These are phyloP conservation scores for Anacardium occidentale DNA, from an alignment of 345 rosid genomes.

Conservation along the genomic window DNA sequence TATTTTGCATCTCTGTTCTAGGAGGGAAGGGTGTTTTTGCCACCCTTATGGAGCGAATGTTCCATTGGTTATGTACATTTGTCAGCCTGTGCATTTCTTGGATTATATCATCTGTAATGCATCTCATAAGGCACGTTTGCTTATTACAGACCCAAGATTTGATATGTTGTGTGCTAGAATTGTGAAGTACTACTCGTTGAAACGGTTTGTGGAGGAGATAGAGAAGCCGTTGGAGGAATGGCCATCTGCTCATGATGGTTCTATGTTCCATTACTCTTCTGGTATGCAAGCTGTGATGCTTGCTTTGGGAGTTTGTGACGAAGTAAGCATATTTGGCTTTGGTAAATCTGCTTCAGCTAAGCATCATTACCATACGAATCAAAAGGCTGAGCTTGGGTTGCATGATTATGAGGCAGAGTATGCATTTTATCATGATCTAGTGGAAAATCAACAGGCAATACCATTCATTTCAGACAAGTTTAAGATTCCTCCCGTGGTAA, in stretches of 20 bases:
- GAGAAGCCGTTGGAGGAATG: constrained; percentile 55
- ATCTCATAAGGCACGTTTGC: constrained; percentile 52
- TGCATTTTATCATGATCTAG: constrained; percentile 58
- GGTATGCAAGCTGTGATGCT: constrained; percentile 93
- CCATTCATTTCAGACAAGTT: constrained; percentile 69
- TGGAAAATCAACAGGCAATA: constrained; percentile 49
- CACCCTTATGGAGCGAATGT: constrained; percentile 75
- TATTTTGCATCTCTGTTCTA: constrained; percentile 68
- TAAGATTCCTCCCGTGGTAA: constrained; percentile 61
- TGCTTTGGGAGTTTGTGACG: constrained; percentile 71
- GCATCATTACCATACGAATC: constrained; percentile 91
- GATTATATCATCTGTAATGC: constrained; percentile 71
- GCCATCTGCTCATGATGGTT: constrained; percentile 65
- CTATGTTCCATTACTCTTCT: constrained; percentile 87
- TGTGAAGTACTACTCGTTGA: constrained; percentile 79
- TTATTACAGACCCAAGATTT: constrained; percentile 79
- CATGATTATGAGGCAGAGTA: constrained; percentile 93
- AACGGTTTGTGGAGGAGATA: constrained; percentile 52
- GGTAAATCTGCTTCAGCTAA: constrained; percentile 65
- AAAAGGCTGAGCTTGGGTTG: constrained; percentile 71
- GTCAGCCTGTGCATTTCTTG: constrained; percentile 82
- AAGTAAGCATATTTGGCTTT: constrained; percentile 79
- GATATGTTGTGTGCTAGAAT: constrained; percentile 73
- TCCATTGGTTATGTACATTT: constrained; percentile 76
- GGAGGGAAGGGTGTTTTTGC: constrained; percentile 64